Evolutionary conservation across 148 eudicot species (phyloP).

Genomic region (Rhododendron williamsianum): DNA sequence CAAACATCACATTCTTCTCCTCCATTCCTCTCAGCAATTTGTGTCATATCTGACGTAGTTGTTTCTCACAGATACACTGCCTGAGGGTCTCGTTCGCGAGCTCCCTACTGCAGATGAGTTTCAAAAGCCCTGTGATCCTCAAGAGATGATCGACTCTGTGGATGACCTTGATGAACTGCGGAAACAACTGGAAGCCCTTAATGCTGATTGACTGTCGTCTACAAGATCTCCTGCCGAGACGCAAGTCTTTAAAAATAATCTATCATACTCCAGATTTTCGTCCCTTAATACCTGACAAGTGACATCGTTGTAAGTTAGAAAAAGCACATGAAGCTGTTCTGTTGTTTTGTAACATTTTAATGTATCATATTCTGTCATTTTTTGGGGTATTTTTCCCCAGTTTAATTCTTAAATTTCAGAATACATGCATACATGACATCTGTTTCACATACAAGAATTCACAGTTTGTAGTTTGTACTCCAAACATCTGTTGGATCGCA

Average conservation of each 20-base stretch:
- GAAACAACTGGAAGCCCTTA: constrained; percentile 80
- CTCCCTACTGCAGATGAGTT: constrained; percentile 70
- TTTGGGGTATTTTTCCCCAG: neutral
- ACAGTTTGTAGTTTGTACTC: neutral
- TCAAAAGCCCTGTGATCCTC: constrained; percentile 23
- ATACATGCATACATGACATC: neutral
- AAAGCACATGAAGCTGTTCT: neutral
- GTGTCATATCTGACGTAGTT: neutral
- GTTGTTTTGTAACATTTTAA: neutral
- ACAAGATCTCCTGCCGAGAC: neutral
- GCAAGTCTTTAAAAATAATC: neutral
- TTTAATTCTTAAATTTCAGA: neutral
- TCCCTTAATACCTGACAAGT: neutral
- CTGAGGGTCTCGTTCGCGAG: constrained; percentile 76
- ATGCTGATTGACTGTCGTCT: constrained; percentile 30
- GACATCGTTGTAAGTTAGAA: neutral
- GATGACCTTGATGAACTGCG: constrained; percentile 85
- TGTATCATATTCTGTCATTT: neutral
- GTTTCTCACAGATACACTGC: constrained; percentile 47
- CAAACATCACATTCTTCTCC: no score
- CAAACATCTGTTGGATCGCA: neutral
- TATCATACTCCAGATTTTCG: neutral
- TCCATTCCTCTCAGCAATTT: neutral
- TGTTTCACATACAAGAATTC: neutral
- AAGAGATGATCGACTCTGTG: constrained; percentile 29